Conservation (phyloP, 306 rosid genomes). For the Gastrolobium bilobum region DNA sequence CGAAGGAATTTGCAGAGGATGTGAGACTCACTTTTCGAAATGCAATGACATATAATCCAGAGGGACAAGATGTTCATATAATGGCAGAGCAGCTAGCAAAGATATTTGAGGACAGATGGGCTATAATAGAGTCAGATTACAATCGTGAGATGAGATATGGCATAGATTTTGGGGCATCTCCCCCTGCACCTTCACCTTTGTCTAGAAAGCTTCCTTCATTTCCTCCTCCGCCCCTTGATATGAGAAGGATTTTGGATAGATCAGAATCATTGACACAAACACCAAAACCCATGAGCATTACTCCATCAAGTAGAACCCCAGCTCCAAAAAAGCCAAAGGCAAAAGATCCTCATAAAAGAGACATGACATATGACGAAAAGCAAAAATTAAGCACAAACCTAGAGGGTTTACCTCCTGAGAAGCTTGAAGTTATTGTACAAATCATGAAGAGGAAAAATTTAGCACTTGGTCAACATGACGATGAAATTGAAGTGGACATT, state of each 20-base stretch:
- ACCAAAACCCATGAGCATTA: constrained; percentile 62
- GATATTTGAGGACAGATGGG: constrained; percentile 91
- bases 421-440: constrained; percentile 83
- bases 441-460: constrained; percentile 86
- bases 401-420: constrained; percentile 84
- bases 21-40: constrained; percentile 90
- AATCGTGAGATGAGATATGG: constrained; percentile 81
- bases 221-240: constrained; percentile 81
- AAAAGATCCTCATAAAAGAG: constrained; percentile 91
- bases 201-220: constrained; percentile 70
- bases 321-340: constrained; percentile 98
- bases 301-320: constrained; percentile 83
- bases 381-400: constrained; percentile 89
- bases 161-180: constrained; percentile 61
- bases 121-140: constrained; percentile 84
- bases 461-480: constrained; percentile 78
- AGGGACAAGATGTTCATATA: constrained; percentile 95
- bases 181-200: constrained; percentile 72
- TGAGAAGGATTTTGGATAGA: constrained; percentile 80
- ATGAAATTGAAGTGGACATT: constrained; percentile 95
- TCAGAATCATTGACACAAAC: constrained; percentile 71
- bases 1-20: constrained; percentile 97
- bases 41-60: constrained; percentile 94
- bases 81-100: constrained; percentile 87
- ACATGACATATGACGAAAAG: constrained; percentile 92